Percentiles rank a stretch among this genome's conserved stretches.
Evolutionary conservation across 2,329 filamentous ascomycete genomes (phyloP).

Genomic region (Apiospora phragmitis): DNA sequence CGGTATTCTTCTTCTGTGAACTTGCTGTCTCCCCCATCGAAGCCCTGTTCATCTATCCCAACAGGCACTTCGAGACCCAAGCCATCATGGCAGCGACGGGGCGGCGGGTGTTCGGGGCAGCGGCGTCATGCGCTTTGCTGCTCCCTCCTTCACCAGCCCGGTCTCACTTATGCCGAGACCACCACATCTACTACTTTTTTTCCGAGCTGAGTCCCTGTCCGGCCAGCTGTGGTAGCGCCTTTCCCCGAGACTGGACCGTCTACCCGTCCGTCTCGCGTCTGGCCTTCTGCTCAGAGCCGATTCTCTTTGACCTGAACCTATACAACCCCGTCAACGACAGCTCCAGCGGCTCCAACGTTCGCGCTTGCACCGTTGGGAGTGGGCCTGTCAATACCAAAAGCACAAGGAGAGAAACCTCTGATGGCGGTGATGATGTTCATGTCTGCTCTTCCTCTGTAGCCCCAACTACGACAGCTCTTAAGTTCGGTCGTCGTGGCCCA

Average conservation of each 20-base stretch:
- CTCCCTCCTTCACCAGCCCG: neutral
- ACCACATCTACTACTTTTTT: neutral
- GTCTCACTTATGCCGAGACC: neutral
- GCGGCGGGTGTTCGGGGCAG: neutral
- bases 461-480: neutral
- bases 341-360: neutral
- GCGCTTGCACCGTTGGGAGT: neutral
- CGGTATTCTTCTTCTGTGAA: neutral
- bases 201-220: neutral
- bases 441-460: neutral
- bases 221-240: neutral
- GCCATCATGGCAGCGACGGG: neutral
- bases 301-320: neutral
- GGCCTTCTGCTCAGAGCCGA: neutral
- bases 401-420: neutral
- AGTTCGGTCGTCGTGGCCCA: neutral
- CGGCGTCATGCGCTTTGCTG: neutral
- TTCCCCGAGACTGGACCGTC: neutral
- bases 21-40: neutral
- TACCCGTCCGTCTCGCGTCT: neutral
- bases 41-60: neutral
- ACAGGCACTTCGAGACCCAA: neutral
- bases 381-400: neutral
- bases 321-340: neutral
- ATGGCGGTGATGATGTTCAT: neutral